Conservation (phyloP, 805 yeast species). For the Lipomyces yamanashiensis region DNA sequence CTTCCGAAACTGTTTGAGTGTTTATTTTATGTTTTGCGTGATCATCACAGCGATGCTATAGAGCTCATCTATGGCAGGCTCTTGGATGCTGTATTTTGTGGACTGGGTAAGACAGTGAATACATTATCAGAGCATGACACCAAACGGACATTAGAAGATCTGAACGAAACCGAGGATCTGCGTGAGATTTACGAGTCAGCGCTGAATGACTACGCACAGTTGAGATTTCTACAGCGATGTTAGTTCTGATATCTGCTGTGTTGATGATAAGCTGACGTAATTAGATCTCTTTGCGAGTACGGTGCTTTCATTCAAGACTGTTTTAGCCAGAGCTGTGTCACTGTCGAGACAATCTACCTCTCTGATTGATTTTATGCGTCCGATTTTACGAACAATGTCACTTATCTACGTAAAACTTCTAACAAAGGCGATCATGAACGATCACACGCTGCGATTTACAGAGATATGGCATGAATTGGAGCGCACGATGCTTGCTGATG, state of each 20-base stretch:
- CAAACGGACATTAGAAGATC: background rate
- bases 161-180: background rate
- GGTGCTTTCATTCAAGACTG: background rate
- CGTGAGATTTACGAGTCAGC: background rate
- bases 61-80: background rate
- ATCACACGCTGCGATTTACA: background rate
- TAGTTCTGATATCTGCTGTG: too few relatives aligned
- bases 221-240: too few relatives aligned
- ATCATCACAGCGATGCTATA: background rate
- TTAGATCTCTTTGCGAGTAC: background rate
- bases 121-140: background rate
- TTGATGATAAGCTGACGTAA: too few relatives aligned
- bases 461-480: constrained; percentile 5
- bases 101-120: background rate
- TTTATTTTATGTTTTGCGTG: background rate
- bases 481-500: background rate
- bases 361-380: background rate
- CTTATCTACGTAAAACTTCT: background rate
- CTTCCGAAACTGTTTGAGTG: background rate
- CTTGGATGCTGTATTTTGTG: background rate
- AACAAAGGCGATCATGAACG: background rate
- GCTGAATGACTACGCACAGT: too few relatives aligned
- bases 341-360: background rate
- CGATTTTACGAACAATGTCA: constrained; percentile 5
- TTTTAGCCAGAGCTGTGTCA: background rate